phyloP scores from a whole-genome alignment of 2,329 filamentous ascomycete genomes.

The Pseudocercospora ulei region DNA sequence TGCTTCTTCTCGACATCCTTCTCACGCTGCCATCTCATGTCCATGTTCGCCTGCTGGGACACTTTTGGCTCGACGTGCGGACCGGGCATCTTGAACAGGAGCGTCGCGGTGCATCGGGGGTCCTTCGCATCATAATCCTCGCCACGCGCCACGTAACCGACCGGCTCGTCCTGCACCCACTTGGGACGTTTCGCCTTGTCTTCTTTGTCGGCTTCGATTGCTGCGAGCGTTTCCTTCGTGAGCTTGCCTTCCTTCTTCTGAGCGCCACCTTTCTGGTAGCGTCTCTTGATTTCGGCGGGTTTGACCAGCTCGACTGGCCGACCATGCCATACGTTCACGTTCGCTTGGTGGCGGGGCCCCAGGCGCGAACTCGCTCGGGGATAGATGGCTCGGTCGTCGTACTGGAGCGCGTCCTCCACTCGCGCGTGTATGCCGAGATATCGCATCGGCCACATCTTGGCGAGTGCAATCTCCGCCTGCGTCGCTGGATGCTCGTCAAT shows the following conservation, averaged over 20 bases:
- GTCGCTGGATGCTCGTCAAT: constrained; percentile 57
- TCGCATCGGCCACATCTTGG: constrained; percentile 90
- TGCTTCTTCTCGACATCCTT: constrained; percentile 21
- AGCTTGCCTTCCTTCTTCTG: constrained; percentile 68
- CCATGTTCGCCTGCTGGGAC: constrained; percentile 1
- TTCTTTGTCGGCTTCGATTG: constrained; percentile 70
- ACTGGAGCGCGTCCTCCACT: constrained; percentile 88
- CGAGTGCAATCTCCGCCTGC: constrained; percentile 80
- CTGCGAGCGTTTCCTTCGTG: constrained; percentile 68
- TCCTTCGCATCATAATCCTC: constrained; percentile 67
- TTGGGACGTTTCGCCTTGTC: constrained; percentile 74
- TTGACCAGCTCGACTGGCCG: constrained; percentile 84
- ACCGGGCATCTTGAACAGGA: constrained; percentile 63
- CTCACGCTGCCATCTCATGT: constrained; percentile 10
- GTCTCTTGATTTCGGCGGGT: constrained; percentile 73
- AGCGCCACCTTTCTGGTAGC: constrained; percentile 49
- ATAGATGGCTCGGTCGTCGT: constrained; percentile 88
- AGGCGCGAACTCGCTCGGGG: constrained; percentile 87
- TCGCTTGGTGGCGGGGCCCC: constrained; percentile 83
- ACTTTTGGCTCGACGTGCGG: constrained; percentile 22
- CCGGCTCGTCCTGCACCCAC: constrained; percentile 85
- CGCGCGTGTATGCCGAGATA: constrained; percentile 94
- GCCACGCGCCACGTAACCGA: constrained; percentile 74
- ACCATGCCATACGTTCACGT: constrained; percentile 74
- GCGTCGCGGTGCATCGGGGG: constrained; percentile 60